Base-by-base conservation (phyloP, 192 early-diverging fungal species). In the Gamsiella multidivaricata region DNA sequence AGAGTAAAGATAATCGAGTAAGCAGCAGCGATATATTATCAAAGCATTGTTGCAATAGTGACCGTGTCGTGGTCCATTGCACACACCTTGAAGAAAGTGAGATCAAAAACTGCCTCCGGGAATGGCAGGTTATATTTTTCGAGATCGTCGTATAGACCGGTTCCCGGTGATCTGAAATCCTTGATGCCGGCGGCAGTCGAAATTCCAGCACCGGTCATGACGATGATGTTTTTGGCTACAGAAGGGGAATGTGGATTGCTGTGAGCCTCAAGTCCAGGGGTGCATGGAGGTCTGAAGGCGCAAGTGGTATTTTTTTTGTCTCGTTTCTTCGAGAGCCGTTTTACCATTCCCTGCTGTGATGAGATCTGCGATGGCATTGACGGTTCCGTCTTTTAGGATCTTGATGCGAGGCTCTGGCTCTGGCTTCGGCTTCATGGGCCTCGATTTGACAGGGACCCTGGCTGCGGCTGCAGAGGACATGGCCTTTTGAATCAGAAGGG, bases 91-190 rank as follows among this genome's bases (percentile, higher is more conserved):
- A 97, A 98, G 75, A 94, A 99, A 18, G 87, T 83, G 15, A 99
- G 92, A 59, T 94, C 89, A 79, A 99, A 99, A 26, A 99, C 95
- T 6, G 96, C 95, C 56, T 99, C 94, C 28, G 97, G 92, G 74
- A 94, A 95, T 2, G 96, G 96, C 46, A 99, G 81, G 42, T 95
- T 85, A 81, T 94, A 99, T 60, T 94, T 89, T 70, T 92, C 85
- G 66, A 99, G 85, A 70, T 97, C 96, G 54, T 92, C 93, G 66
- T 96, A 98, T 20, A 99, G 86, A 17, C 97, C 97, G n/a, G 95
- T 97, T 5, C 91, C 92, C 29, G 94, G 91, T 3, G 93, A 91
- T 54, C 97, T 86, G 81, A 99, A 99, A 74, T 98, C 97, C 47
- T 96, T 96, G 50, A 99, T 99, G 34, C 90, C 90, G 8, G 89